A percentile compares a stretch with the other conserved stretches of the same genome.
phyloP scores from a whole-genome alignment of 495 filamentous ascomycete genomes.

The Chaetomium tenue region DNA sequence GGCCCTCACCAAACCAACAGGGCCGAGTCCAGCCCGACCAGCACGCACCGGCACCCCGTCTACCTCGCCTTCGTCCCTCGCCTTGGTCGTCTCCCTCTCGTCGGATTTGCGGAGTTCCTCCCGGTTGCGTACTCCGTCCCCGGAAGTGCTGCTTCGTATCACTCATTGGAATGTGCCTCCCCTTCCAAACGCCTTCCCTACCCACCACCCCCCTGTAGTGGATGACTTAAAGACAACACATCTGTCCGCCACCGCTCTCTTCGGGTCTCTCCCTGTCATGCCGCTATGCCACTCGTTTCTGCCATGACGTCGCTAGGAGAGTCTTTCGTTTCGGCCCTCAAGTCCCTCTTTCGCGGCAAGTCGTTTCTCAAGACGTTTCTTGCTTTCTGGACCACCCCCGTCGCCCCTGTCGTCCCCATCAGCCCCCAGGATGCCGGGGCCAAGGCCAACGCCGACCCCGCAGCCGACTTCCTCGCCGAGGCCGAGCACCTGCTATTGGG shows the following conservation, averaged over 20 bases:
- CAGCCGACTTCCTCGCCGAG: constrained; percentile 37
- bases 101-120: neutral
- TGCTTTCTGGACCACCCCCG: constrained; percentile 42
- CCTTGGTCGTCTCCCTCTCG: constrained; percentile 7
- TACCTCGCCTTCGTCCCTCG: neutral
- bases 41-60: neutral
- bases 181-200: neutral
- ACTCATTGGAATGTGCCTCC: constrained; percentile 18
- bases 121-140: neutral
- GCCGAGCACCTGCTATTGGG: constrained; percentile 41
- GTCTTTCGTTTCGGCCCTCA: constrained; percentile 44
- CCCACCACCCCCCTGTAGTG: neutral
- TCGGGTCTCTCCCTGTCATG: constrained; percentile 19
- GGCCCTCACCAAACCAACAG: constrained; percentile 5
- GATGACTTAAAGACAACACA: constrained; percentile 29
- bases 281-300: constrained; percentile 49
- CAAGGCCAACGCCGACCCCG: constrained; percentile 14
- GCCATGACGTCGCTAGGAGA: constrained; percentile 49
- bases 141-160: constrained; percentile 5
- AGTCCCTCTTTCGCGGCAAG: constrained; percentile 52
- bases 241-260: constrained; percentile 11
- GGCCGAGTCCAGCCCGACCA: constrained; percentile 1
- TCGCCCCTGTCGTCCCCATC: constrained; percentile 38
- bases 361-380: constrained; percentile 53
- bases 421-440: constrained; percentile 37